These are phyloP conservation scores for Flaveria sonorensis DNA, from an alignment of 129 eudicot species.

Conservation along the genomic window DNA sequence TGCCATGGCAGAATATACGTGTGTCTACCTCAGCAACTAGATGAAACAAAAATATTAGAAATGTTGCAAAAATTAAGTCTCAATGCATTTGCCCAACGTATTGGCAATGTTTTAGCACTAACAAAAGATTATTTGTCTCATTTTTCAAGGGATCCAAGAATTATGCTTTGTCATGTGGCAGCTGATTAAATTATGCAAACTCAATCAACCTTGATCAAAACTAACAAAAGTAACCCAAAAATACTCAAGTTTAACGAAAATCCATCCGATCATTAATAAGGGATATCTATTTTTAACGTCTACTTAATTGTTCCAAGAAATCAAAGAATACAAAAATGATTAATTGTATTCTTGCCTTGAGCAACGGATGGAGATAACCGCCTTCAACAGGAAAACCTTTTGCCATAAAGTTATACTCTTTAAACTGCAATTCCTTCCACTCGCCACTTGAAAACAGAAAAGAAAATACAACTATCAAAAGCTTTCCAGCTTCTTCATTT, in stretches of 20 bases:
- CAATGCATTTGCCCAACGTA: neutral
- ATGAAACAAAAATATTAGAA: neutral
- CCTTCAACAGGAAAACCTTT: slow-evolving; percentile 90
- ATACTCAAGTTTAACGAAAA: neutral
- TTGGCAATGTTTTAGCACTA: neutral
- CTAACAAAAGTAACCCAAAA: neutral
- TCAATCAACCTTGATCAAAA: slow-evolving; percentile 1
- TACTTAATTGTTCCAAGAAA: neutral
- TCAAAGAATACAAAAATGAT: neutral
- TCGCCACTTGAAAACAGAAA: slow-evolving; percentile 59
- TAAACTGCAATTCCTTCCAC: slow-evolving; percentile 84
- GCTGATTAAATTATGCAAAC: slow-evolving; percentile 1
- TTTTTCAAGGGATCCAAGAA: neutral
- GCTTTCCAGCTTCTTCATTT: neutral
- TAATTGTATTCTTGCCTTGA: slow-evolving; percentile 67
- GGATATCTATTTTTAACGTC: neutral
- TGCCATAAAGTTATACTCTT: slow-evolving; percentile 87
- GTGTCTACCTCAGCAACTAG: slow-evolving; percentile 4
- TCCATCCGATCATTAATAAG: neutral
- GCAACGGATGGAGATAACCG: slow-evolving; percentile 87
- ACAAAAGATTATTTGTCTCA: neutral
- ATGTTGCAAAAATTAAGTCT: neutral
- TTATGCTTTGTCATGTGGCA: neutral
- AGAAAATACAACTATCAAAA: slow-evolving; percentile 20
- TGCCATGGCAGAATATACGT: neutral